Conservation (phyloP, 73 alveolate genomes). For the Paramecium bursaria region DNA sequence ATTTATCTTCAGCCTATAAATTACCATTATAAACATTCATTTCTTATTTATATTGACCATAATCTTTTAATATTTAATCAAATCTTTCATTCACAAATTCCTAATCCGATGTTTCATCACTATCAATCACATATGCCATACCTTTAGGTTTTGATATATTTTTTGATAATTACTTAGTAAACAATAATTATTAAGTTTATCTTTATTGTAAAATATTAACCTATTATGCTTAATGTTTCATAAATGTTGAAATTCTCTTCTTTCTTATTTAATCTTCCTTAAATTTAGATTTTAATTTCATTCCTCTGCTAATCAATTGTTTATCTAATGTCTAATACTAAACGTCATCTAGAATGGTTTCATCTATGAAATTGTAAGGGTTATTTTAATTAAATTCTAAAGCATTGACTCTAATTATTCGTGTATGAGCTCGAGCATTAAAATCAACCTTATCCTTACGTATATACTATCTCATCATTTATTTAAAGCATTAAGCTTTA, state of each 20-base stretch:
- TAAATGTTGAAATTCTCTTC: neutral
- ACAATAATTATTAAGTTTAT: conserved; percentile 8
- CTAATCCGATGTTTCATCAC: conserved; percentile 8
- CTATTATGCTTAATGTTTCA: neutral
- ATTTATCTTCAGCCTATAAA: neutral
- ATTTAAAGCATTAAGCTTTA: neutral
- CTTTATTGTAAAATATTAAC: neutral
- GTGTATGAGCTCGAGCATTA: neutral
- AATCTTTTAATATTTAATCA: conserved; percentile 18
- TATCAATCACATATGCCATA: neutral
- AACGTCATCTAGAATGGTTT: conserved; percentile 32
- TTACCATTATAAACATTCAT: conserved; percentile 36
- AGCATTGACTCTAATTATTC: neutral
- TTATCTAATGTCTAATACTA: neutral
- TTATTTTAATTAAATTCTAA: neutral
- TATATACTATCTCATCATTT: conserved; percentile 22
- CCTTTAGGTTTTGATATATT: neutral
- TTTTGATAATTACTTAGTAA: conserved; percentile 12
- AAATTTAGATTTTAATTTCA: conserved; percentile 35
- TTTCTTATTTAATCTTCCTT: conserved; percentile 34
- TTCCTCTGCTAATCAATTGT: neutral
- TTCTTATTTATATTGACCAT: conserved; percentile 22
- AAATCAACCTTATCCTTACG: conserved; percentile 12
- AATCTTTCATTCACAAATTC: neutral
- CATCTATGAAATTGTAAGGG: conserved; percentile 40